A percentile compares a stretch with the other conserved stretches of the same genome.
phyloP scores from a whole-genome alignment of 2,329 filamentous ascomycete species.

The Colletotrichum liaoningense region DNA sequence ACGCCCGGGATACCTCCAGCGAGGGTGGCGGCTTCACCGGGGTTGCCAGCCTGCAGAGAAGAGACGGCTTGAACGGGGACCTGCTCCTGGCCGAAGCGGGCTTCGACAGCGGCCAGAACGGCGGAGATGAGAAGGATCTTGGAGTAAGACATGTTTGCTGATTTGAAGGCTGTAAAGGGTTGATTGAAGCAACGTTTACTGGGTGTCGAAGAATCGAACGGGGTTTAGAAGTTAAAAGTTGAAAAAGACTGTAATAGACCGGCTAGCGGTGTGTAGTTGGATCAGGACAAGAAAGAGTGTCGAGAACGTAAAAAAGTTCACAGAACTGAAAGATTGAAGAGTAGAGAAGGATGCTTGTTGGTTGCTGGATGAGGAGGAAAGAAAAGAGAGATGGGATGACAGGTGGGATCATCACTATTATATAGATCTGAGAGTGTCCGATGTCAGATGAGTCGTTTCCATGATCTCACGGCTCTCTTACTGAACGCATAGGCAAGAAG shows the following conservation, averaged over 20 bases:
- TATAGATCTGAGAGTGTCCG: constrained; percentile 5
- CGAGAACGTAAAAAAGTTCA: constrained; percentile 49
- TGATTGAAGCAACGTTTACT: constrained; percentile 1
- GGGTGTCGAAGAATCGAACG: constrained; percentile 24
- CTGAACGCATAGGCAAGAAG: background rate
- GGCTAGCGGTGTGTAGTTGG: constrained; percentile 38
- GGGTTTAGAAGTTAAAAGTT: constrained; percentile 13
- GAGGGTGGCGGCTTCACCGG: constrained; percentile 72
- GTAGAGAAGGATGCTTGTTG: constrained; percentile 42
- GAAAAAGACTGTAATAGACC: constrained; percentile 35
- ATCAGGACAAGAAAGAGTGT: constrained; percentile 39
- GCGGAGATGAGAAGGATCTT: constrained; percentile 53
- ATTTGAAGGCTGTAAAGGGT: background rate
- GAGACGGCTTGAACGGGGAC: constrained; percentile 65
- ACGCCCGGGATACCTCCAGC: constrained; percentile 70
- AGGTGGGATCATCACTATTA: constrained; percentile 6
- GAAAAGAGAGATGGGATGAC: constrained; percentile 12
- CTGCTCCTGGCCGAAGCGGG: constrained; percentile 74
- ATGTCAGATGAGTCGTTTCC: constrained; percentile 21
- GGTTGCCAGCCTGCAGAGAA: constrained; percentile 64
- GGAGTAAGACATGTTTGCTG: constrained; percentile 53
- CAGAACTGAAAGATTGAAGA: constrained; percentile 49
- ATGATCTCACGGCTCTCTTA: background rate
- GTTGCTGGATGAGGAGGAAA: constrained; percentile 37
- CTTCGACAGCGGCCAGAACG: constrained; percentile 58